Evolutionary conservation across 2,329 filamentous ascomycete genomes (phyloP).

Genomic region (Xenoacremonium recifei): DNA sequence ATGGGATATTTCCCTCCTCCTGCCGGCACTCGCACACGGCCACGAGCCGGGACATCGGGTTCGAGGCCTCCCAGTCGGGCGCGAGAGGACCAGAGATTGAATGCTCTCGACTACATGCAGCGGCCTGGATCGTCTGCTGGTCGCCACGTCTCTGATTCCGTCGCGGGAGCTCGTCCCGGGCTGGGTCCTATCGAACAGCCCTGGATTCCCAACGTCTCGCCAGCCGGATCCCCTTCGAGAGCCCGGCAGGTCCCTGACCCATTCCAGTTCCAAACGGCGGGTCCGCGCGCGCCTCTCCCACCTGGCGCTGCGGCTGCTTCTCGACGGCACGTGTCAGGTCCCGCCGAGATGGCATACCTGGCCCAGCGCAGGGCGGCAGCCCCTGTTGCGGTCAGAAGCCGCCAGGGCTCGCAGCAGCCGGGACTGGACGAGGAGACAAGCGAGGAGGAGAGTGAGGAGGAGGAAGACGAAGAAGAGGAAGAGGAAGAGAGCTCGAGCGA

Average conservation of each 20-base stretch:
- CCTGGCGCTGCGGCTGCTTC: conserved; percentile 31
- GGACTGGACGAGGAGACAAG: conserved; percentile 33
- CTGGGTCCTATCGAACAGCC: conserved; percentile 33
- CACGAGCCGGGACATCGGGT: conserved; percentile 40
- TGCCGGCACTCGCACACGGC: conserved; percentile 37
- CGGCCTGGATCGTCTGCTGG: conserved; percentile 26
- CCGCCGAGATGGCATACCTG: conserved; percentile 26
- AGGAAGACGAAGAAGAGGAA: conserved; percentile 16
- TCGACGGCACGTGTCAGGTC: conserved; percentile 37
- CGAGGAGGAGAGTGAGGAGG: conserved; percentile 31
- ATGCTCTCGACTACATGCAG: conserved; percentile 45
- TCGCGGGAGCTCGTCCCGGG: conserved; percentile 31
- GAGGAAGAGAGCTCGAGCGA: conserved; percentile 36
- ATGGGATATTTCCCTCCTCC: conserved; percentile 53
- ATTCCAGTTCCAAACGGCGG: conserved; percentile 52
- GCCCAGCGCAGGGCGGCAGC: conserved; percentile 23
- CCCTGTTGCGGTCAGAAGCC: conserved; percentile 32
- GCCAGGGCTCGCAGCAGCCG: conserved; percentile 27
- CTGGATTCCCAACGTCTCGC: conserved; percentile 17
- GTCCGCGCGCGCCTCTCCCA: conserved; percentile 37
- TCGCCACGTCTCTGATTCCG: conserved; percentile 46
- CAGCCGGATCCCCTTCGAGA: conserved; percentile 25
- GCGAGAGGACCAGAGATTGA: conserved; percentile 36
- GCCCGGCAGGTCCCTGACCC: conserved; percentile 39
- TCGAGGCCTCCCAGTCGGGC: conserved; percentile 35